These are phyloP conservation scores for Suhomyces emberorum DNA, from an alignment of 805 yeast genomes.

Conservation along the genomic window DNA sequence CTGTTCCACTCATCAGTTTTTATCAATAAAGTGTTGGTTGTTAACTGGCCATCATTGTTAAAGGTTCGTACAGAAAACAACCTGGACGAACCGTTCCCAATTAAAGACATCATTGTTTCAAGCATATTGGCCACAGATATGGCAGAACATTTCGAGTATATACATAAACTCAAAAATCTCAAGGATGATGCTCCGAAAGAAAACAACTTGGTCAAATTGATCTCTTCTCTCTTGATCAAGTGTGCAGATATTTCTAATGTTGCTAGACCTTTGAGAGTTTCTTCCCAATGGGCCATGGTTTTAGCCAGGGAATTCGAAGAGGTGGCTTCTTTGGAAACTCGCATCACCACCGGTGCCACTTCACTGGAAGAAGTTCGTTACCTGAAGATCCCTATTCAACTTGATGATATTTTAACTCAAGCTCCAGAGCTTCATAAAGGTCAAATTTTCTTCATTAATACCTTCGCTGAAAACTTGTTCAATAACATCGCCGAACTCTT, in stretches of 20 bases:
- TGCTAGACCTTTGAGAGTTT: constrained; percentile 69
- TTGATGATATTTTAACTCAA: constrained; percentile 42
- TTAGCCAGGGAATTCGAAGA: constrained; percentile 75
- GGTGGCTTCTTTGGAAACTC: constrained; percentile 50
- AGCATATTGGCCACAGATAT: constrained; percentile 71
- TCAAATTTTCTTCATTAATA: constrained; percentile 77
- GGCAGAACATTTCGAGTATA: constrained; percentile 80
- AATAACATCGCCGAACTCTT: constrained; percentile 56
- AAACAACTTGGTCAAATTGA: constrained; percentile 34
- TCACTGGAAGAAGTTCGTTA: constrained; percentile 15
- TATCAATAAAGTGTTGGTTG: constrained; percentile 32
- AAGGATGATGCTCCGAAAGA: constrained; percentile 16
- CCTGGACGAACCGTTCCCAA: constrained; percentile 12
- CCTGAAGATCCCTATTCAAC: constrained; percentile 35
- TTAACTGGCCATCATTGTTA: constrained; percentile 43
- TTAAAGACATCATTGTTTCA: constrained; percentile 30
- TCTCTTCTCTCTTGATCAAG: constrained; percentile 73
- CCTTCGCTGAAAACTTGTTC: constrained; percentile 80
- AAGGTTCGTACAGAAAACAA: constrained; percentile 26
- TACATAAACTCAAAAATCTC: constrained; percentile 43
- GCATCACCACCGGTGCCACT: constrained; percentile 9
- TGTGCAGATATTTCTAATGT: constrained; percentile 97
- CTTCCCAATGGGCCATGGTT: constrained; percentile 85
- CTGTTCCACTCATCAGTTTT: constrained; percentile 75
- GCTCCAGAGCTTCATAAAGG: constrained; percentile 59